Conservation (phyloP, 2,329 filamentous ascomycete species). For the Epichloe sibirici region DNA sequence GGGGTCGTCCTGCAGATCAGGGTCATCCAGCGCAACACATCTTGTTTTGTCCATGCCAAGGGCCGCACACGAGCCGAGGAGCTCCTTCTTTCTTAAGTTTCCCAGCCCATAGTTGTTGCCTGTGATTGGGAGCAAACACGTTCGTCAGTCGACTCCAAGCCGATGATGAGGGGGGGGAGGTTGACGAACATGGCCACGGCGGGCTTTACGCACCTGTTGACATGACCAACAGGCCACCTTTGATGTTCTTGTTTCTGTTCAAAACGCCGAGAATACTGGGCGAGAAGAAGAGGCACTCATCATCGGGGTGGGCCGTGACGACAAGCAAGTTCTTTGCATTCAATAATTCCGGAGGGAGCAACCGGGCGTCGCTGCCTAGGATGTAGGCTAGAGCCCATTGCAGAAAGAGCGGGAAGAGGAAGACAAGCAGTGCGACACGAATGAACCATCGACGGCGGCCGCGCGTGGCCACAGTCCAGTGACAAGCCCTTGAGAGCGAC, state of each 20-base stretch:
- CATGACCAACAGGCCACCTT: conserved; percentile 18
- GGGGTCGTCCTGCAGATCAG: conserved; percentile 26
- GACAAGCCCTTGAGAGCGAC: conserved; percentile 5
- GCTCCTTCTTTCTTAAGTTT: conserved; percentile 16
- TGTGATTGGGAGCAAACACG: neutral
- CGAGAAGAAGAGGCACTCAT: conserved; percentile 26
- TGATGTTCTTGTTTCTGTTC: conserved; percentile 15
- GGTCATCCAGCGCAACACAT: conserved; percentile 21
- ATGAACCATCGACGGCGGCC: conserved; percentile 10
- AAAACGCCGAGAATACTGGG: conserved; percentile 20
- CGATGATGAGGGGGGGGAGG: conserved; percentile 1
- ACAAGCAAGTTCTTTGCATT: conserved; percentile 23
- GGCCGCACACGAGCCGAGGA: conserved; percentile 17
- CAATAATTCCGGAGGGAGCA: conserved; percentile 23
- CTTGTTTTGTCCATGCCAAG: conserved; percentile 16
- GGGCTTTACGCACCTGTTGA: conserved; percentile 15
- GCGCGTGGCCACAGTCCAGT: conserved; percentile 11
- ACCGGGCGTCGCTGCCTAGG: conserved; percentile 22
- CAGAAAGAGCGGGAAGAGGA: conserved; percentile 18
- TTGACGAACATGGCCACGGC: neutral
- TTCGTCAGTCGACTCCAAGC: neutral
- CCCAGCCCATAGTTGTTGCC: conserved; percentile 22
- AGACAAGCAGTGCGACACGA: conserved; percentile 6
- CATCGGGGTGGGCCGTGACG: conserved; percentile 26
- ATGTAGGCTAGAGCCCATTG: conserved; percentile 24